Base-by-base conservation (phyloP, 352 stramenopile species). In the Pythium oligandrum region DNA sequence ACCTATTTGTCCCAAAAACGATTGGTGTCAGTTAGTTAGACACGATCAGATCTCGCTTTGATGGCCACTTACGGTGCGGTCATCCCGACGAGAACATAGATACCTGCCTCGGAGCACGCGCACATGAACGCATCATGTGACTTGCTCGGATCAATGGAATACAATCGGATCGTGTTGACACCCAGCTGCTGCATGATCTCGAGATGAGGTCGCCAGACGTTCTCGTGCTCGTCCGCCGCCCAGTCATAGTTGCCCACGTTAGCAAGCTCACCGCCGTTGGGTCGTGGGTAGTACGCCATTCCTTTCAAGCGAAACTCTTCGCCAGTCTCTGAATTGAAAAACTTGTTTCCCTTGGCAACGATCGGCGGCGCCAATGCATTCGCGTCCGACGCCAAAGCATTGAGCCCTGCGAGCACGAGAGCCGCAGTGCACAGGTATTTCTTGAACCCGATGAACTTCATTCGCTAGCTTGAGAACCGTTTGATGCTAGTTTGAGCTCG, bases 271-370 rank as follows among this genome's bases (percentile, higher is more conserved):
- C 66, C 66, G 32, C 17, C 55, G 53, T 74, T 74, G 3, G 66
- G 61, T 1, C 55, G 59, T 38, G 66, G 66, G 53, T 68, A 68
- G 57, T 74, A 74, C 17, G 59, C 62, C 57, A 74, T 68, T 44
- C 66, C 66, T 49, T 74, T 68, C 10, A 74, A 48, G 10, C 62
- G 58, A 39, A 71, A 70, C 49, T 86, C 71, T 40, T 64, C 40
- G 26, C 67, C 66, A 3, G 62, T 73, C 8, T 57, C 48, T 11
- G 65, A 73, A 49, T 86, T 57, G 52, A 87, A 90, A 44, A 83
- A 78, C 48, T 83, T 84, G 63, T 81, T 86, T 56, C 75, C 75
- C 44, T 69, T 73, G 40, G 48, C 44, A 31, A 68, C 40, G 45
- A 73, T 64, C 10, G 57, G 59, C 37, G 59, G 34, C 3, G 60